phyloP scores from a whole-genome alignment of 1,284 basidiomycete genomes.

The Thecaphora thlaspeos region DNA sequence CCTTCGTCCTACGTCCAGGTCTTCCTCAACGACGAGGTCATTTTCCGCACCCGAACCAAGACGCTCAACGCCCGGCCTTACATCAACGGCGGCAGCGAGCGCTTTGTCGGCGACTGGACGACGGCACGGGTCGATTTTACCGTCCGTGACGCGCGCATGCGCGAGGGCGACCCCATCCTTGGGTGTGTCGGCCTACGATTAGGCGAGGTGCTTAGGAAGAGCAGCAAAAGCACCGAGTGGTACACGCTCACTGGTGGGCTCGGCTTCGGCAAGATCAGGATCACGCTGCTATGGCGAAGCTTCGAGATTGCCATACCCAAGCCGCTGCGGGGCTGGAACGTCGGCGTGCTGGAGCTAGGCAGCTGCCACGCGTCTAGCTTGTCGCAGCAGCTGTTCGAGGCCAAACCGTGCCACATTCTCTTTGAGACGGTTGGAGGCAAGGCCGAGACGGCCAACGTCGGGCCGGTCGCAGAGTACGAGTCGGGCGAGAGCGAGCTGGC shows the following conservation, averaged over 20 bases:
- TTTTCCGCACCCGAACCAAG: constrained; percentile 49
- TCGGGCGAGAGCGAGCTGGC: constrained; percentile 18
- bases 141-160: constrained; percentile 42
- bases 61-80: constrained; percentile 47
- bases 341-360: constrained; percentile 43
- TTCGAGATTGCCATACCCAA: constrained; percentile 42
- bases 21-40: constrained; percentile 50
- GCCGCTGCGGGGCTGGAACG: constrained; percentile 49
- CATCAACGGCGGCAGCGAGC: constrained; percentile 49
- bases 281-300: constrained; percentile 46
- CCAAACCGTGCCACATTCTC: constrained; percentile 30
- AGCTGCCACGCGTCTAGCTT: constrained; percentile 27
- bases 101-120: constrained; percentile 42
- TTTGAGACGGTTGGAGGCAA: constrained; percentile 44
- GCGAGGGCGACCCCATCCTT: constrained; percentile 48
- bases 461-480: constrained; percentile 25
- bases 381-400: constrained; percentile 25
- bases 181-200: constrained; percentile 44
- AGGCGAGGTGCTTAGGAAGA: constrained; percentile 34
- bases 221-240: constrained; percentile 32
- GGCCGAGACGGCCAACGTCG: constrained; percentile 23
- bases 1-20: constrained; percentile 52
- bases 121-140: constrained; percentile 46
- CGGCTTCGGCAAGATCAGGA: constrained; percentile 45
- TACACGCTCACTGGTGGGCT: constrained; percentile 46